Evolutionary conservation across 1,284 basidiomycete species (phyloP).

Genomic region (Marasmius sp.): DNA sequence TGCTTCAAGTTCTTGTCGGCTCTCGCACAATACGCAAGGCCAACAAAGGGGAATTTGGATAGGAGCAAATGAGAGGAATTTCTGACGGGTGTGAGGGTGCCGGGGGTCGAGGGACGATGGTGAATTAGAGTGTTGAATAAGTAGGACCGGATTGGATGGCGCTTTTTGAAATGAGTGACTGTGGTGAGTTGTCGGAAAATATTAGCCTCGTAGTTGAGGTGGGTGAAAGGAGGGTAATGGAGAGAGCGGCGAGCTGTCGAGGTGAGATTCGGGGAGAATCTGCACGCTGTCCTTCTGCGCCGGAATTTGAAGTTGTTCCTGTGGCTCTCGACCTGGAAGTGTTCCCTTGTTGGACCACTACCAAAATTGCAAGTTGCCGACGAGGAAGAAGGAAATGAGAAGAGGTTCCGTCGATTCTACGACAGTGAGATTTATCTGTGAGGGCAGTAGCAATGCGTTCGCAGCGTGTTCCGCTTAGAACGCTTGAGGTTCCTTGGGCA

Average conservation of each 20-base stretch:
- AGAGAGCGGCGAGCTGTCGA: neutral
- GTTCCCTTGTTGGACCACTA: neutral
- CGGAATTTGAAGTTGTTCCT: neutral
- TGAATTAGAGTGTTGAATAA: neutral
- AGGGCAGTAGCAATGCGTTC: conserved; percentile 39
- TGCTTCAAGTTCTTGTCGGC: neutral
- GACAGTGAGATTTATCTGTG: conserved; percentile 47
- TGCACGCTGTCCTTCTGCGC: neutral
- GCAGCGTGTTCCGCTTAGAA: conserved; percentile 52
- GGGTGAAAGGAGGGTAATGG: neutral
- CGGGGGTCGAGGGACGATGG: neutral
- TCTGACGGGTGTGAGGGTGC: neutral
- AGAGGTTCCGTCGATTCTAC: conserved; percentile 37
- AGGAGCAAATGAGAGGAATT: too few species aligned
- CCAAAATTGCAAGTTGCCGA: neutral
- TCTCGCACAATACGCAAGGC: neutral
- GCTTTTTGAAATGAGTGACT: conserved; percentile 12
- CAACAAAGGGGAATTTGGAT: too few species aligned
- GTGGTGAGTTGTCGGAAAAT: conserved; percentile 7
- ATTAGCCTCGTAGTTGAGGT: neutral
- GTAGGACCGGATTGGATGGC: neutral
- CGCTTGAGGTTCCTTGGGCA: conserved; percentile 38
- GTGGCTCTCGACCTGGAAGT: neutral
- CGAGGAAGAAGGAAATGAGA: conserved; percentile 28
- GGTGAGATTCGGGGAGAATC: neutral